Percentiles rank a stretch among this genome's conserved stretches.
Conservation (phyloP, 768 basidiomycete genomes). For the Fomitopsis pulvina region DNA sequence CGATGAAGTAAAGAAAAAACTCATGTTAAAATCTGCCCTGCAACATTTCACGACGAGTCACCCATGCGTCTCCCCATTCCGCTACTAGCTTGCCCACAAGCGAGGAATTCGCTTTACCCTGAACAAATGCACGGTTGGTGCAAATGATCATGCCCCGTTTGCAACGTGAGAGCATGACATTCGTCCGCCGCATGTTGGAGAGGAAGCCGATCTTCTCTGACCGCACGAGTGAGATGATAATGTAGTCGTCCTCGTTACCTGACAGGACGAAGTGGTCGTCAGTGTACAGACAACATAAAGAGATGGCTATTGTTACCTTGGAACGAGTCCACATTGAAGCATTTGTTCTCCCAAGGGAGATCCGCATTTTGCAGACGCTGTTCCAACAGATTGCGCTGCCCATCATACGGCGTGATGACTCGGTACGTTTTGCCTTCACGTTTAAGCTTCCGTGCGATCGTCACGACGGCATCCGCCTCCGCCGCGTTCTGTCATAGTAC, state of each 20-base stretch:
- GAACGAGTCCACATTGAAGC: constrained; percentile 31
- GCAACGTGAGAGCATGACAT: constrained; percentile 31
- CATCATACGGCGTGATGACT: constrained; percentile 31
- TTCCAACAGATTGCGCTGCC: constrained; percentile 24
- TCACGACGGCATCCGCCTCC: constrained; percentile 21
- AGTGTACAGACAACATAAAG: neutral
- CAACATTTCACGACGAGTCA: constrained; percentile 5
- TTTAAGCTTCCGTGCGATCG: constrained; percentile 15
- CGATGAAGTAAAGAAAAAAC: neutral
- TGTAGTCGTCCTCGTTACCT: constrained; percentile 29
- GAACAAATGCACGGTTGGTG: constrained; percentile 20
- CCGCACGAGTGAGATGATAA: constrained; percentile 28
- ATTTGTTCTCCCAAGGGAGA: constrained; percentile 21
- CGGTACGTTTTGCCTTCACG: constrained; percentile 16
- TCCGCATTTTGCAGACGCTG: constrained; percentile 15
- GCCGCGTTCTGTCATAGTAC: constrained; percentile 20
- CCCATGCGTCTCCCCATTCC: constrained; percentile 15
- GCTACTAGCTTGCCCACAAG: constrained; percentile 21
- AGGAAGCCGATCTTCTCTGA: constrained; percentile 26
- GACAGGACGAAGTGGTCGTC: neutral
- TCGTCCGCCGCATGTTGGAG: constrained; percentile 19
- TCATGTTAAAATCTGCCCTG: constrained; percentile 1
- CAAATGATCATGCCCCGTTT: constrained; percentile 27
- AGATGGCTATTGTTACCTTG: constrained; percentile 20
- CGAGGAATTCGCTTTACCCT: constrained; percentile 8